Base-by-base conservation (phyloP, 257 asterid genomes). In the Solanum commersonii region DNA sequence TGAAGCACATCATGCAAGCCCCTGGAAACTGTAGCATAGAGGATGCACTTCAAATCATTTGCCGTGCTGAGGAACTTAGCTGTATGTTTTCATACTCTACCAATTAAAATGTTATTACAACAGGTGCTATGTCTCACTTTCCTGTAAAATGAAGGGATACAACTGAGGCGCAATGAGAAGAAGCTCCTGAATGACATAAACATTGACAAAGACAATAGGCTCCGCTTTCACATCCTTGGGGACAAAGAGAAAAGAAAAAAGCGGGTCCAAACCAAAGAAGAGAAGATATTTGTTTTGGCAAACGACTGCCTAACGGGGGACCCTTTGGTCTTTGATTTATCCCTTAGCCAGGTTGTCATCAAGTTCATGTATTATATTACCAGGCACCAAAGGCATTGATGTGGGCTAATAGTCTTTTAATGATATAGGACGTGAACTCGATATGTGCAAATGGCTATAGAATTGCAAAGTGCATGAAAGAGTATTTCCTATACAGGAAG, bases 221-320 rank as follows among this genome's bases (percentile, higher is more conserved):
- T 97, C 87, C 95, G 96, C n/a, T 97, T 96, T 91, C 99, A 96
- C 90, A 76, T 94, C 90, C 95, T 94, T 86, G 99, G 93, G 70
- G 98, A 96, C 79, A 96, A 92, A 88, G 97, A 98, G 87, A 97
- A 93, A 92, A 89, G 91, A 71, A 97, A 95, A 94, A 97, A 94
- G 90, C 96, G 99, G 86, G 94, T 97, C 68, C 99, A 97, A 91
- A 93, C 93, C 74, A 94, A 97, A 94, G 98, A 97, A 91, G 98
- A 97, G 93, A 97, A 97, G 90, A 97, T 97, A 86, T 97, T 96
- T 92, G 74, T 97, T 92, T 92, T 97, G 91, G 96, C 94, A 85
- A 97, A 97, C 88, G 99, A 97, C 93, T 96, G 98, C 93, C 91
- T 97, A 90, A 95, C 98, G 34, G 99, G 99, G 63, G 98, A 97